phyloP scores from a whole-genome alignment of 2,329 filamentous ascomycete species.

The Neoascochyta sp. region DNA sequence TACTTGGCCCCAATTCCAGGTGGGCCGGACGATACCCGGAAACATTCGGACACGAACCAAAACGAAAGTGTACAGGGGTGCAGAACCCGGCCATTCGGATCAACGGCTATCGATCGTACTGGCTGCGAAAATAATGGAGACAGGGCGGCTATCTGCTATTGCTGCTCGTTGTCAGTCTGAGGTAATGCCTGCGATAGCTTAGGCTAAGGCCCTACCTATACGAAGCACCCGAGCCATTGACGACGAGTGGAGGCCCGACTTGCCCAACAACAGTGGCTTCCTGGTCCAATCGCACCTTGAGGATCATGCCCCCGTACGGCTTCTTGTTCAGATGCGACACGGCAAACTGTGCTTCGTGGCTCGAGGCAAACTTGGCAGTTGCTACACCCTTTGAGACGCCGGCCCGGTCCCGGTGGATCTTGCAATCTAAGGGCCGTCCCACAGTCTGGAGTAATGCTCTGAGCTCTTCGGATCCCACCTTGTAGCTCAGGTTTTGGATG shows the following conservation, averaged over 20 bases:
- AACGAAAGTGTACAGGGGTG: slow-evolving; percentile 1
- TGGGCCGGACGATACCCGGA: too few species aligned
- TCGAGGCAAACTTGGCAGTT: slow-evolving; percentile 30
- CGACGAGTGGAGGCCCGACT: slow-evolving; percentile 18
- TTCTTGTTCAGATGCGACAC: slow-evolving; percentile 24
- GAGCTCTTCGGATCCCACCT: slow-evolving; percentile 24
- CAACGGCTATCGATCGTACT: too few species aligned
- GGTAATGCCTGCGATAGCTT: too few species aligned
- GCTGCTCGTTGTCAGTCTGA: slow-evolving; percentile 1
- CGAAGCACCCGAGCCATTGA: slow-evolving; percentile 8
- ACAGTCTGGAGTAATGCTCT: slow-evolving; percentile 22
- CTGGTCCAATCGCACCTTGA: slow-evolving; percentile 34
- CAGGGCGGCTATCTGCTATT: slow-evolving; percentile 6
- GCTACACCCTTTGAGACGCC: slow-evolving; percentile 33
- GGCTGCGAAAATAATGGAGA: too few species aligned
- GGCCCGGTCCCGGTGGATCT: slow-evolving; percentile 23
- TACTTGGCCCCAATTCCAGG: too few species aligned
- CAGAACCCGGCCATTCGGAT: slow-evolving; percentile 2
- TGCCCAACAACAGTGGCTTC: slow-evolving; percentile 34
- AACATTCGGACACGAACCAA: too few species aligned
- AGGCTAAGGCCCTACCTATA: slow-evolving; percentile 8
- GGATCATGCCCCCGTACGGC: slow-evolving; percentile 27
- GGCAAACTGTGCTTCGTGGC: slow-evolving; percentile 29
- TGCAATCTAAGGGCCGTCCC: slow-evolving; percentile 22
- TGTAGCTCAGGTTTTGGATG: slow-evolving; percentile 32